Evolutionary conservation across 1,284 basidiomycete species (phyloP), one percentile per base, ranked within the genome.

Genomic region (Pascua guehoae): DNA sequence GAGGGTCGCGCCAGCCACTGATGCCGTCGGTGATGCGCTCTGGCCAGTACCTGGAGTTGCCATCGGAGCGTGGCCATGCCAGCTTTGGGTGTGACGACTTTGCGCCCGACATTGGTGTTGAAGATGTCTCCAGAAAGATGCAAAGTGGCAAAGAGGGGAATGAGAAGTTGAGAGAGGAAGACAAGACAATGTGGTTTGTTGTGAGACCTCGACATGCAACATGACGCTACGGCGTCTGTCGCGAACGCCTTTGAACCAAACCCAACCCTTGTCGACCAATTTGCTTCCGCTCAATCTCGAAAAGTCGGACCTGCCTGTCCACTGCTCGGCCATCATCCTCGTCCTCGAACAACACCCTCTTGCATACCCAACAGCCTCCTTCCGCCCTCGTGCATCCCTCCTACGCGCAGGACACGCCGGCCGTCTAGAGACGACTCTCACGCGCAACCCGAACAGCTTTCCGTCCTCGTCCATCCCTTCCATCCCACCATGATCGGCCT

Each of bases 401-500:
- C 24, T 32, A 32, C 24, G 24, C 24, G 24, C 12, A 38, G 16
- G 32, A 14, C 36, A 47, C 46, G 36, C 46, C 46, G 46, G 16
- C n/a, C 46, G 14, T 46, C 14, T 24, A 5, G 32, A 16, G 44
- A 32, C 36, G 44, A 45, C 18, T 12, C n/a, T 14, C 24, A 37
- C 37, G 46, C 32, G 38, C 16, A 10, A 38, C 43, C 12, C 37
- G 11, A 18, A 7, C 18, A 46, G 18, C 18, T 14, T 36, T 15
- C 55, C 48, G 37, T 41, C 8, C 39, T 38, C 9, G 24, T 38
- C 9, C 37, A 17, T 18, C 40, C 24, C 39, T 3, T 38, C 8
- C 17, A 17, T n/a, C 17, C 18, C 53, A 59, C 39, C 18, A 95
- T 95, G 92, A 91, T 96, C 80, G 91, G 91, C 61, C 88, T 96